A percentile compares a stretch with the other conserved stretches of the same genome.
phyloP scores from a whole-genome alignment of 129 eudicot genomes.

The Tagetes patula region DNA sequence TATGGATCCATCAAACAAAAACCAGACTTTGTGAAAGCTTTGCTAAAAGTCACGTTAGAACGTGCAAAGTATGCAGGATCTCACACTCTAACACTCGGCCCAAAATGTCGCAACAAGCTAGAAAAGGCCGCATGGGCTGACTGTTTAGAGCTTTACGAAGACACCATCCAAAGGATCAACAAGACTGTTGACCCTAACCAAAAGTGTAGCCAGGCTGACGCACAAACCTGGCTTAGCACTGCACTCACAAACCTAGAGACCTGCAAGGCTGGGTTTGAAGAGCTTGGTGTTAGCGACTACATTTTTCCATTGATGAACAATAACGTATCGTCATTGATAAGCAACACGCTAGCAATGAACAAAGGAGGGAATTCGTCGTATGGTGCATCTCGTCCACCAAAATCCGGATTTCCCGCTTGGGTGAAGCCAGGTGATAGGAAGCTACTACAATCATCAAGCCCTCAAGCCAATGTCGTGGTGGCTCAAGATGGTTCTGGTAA shows the following conservation, averaged over 20 bases:
- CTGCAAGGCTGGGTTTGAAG: constrained; percentile 51
- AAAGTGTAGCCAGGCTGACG: constrained; percentile 44
- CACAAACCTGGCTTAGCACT: constrained; percentile 48
- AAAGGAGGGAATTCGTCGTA: constrained; percentile 21
- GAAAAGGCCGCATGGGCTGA: constrained; percentile 88
- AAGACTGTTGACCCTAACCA: constrained; percentile 42
- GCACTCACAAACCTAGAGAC: constrained; percentile 50
- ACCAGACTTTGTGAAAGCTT: constrained; percentile 55
- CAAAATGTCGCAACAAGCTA: constrained; percentile 45
- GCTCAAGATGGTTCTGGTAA: constrained; percentile 82
- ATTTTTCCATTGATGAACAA: constrained; percentile 44
- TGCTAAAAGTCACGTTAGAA: constrained; percentile 48
- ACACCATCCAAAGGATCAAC: constrained; percentile 43
- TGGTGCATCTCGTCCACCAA: constrained; percentile 18
- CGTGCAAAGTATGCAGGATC: constrained; percentile 39
- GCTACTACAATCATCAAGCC: constrained; percentile 45
- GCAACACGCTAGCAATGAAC: constrained; percentile 62
- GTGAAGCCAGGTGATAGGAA: constrained; percentile 49
- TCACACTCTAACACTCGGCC: constrained; percentile 50
- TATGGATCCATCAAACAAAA: constrained; percentile 38
- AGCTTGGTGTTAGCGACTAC: constrained; percentile 48
- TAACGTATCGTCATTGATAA: constrained; percentile 49
- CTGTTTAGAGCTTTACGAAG: constrained; percentile 70
- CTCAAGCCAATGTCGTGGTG: constrained; percentile 58
- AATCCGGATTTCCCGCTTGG: constrained; percentile 56